A percentile compares a stretch with the other conserved stretches of the same genome.
Conservation (phyloP, 345 rosid genomes). For the Syzygium aqueum region DNA sequence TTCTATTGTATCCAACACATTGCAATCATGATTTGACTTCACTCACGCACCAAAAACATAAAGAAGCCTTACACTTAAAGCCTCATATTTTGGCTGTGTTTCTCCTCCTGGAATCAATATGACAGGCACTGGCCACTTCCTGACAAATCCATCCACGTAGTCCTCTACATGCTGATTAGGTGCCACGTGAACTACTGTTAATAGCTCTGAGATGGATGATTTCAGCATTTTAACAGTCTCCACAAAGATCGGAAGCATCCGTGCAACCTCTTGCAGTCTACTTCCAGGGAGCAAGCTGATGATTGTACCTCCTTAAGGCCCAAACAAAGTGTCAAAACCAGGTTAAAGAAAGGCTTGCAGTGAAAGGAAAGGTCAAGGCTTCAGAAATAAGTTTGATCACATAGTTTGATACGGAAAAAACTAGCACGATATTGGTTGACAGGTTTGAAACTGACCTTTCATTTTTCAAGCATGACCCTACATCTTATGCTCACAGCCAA, state of each 20-base stretch:
- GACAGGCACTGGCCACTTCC: constrained; percentile 70
- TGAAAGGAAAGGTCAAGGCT: neutral
- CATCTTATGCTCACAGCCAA: neutral
- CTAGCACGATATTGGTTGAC: neutral
- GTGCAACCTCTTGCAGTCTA: constrained; percentile 81
- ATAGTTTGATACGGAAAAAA: neutral
- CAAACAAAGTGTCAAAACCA: neutral
- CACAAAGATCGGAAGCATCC: constrained; percentile 80
- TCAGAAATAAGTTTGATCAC: neutral
- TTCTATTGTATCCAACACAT: neutral
- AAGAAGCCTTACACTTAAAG: constrained; percentile 53
- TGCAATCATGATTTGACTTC: neutral
- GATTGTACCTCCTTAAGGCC: constrained; percentile 47
- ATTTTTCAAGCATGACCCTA: neutral
- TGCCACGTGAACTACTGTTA: constrained; percentile 63
- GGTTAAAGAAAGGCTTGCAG: neutral
- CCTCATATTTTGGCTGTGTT: constrained; percentile 55
- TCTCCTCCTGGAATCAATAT: constrained; percentile 64
- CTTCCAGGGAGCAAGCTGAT: constrained; percentile 87
- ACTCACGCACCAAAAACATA: neutral
- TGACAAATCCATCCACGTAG: constrained; percentile 21
- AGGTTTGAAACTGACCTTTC: neutral
- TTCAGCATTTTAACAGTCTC: constrained; percentile 41
- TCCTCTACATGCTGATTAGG: constrained; percentile 63
- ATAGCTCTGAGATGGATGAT: constrained; percentile 35